Base-by-base conservation (phyloP, 192 early-diverging fungal genomes). In the Paraglomus brasilianum region DNA sequence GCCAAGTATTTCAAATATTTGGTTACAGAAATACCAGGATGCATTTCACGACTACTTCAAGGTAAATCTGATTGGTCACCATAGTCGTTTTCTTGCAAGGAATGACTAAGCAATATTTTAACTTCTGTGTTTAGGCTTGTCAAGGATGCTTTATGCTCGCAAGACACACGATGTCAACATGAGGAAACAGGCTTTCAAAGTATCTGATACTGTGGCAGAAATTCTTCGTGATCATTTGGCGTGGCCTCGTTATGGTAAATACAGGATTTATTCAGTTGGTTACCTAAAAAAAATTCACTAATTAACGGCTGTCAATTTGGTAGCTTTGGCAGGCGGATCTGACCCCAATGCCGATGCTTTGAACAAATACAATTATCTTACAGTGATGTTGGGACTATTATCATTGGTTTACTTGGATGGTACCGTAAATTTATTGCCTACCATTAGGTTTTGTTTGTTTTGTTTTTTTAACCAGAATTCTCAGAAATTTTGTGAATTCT, bases 21-120 rank as follows among this genome's bases (percentile, higher is more conserved):
- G 11, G 75, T 92, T 13, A 83, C 81, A 0, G 83, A 92, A 57
- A 88, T 91, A 30, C 86, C 88, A 21, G 75, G 77, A 11, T 80
- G 83, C 15, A 58, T 93, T 17, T 78, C 83, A 5, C 82, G 83
- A 1, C 79, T 87, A 45, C 85, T 90, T 68, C 88, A 90, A 80
- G 86, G 88, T 84, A 81, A 59, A 38, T 40, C 22, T 21, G 11
- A 15, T 56, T 56, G 21, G 36, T 6, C 11, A 56, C 53, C 21
- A 24, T 41, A n/a, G 36, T 46, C 3, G 17, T 11, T 42, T 30
- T 44, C 46, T 21, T 36, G 36, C 9, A 42, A 53, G 1, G 51
- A 9, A 44, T 30, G 39, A 40, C 42, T 62, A 36, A 44, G 17
- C 17, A 9, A 21, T n/a, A 46, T 47, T 66, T 58, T 47, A 38